These are phyloP conservation scores for Stentor coeruleus DNA, from an alignment of 73 alveolate genomes.

Conservation along the genomic window DNA sequence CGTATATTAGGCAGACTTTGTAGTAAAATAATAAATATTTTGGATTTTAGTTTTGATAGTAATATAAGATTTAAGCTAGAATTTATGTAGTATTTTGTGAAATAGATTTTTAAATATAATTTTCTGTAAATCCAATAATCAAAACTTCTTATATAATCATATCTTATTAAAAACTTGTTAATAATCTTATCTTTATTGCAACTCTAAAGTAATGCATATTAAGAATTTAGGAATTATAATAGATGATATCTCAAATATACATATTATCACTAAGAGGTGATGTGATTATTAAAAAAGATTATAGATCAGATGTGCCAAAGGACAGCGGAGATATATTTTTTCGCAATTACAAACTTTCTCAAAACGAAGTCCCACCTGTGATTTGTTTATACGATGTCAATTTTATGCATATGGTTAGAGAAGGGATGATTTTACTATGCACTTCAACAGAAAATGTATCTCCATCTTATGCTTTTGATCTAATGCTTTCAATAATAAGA, in stretches of 20 bases:
- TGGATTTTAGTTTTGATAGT: too few relatives aligned
- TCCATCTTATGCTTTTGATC: conserved; percentile 57
- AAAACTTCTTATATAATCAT: too few relatives aligned
- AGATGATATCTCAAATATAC: neutral
- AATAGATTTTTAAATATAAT: too few relatives aligned
- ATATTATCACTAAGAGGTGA: neutral
- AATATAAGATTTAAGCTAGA: too few relatives aligned
- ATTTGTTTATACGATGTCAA: neutral
- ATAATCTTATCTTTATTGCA: too few relatives aligned
- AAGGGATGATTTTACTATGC: conserved; percentile 27
- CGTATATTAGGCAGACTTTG: too few relatives aligned
- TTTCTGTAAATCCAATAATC: too few relatives aligned
- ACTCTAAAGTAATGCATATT: too few relatives aligned
- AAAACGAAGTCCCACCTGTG: neutral
- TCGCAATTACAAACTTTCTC: neutral
- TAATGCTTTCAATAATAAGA: conserved; percentile 50
- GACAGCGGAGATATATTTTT: neutral
- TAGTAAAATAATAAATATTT: too few relatives aligned
- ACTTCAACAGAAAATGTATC: conserved; percentile 56
- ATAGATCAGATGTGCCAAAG: neutral
- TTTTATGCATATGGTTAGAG: neutral
- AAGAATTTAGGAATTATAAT: too few relatives aligned
- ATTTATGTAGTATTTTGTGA: too few relatives aligned
- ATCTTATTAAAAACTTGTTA: too few relatives aligned
- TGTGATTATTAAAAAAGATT: neutral